phyloP scores from a whole-genome alignment of 2,329 filamentous ascomycete genomes.

The Aspergillus sp. region DNA sequence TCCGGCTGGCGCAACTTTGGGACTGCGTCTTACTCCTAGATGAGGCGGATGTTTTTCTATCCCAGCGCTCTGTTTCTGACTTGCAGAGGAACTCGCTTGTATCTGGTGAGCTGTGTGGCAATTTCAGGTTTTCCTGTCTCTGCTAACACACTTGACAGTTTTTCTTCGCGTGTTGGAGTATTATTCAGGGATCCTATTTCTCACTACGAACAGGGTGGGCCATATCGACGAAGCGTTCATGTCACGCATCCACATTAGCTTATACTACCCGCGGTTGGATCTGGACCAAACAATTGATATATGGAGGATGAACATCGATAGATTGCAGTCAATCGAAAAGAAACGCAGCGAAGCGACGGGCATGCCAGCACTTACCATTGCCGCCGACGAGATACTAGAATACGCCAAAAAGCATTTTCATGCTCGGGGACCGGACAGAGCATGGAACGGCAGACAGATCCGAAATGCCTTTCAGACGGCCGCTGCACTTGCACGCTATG shows the following conservation, averaged over 20 bases:
- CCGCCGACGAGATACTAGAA: not conserved
- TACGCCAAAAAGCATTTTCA: constrained; percentile 3
- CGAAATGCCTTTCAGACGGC: constrained; percentile 39
- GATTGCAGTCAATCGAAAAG: not conserved
- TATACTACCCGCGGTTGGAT: constrained; percentile 40
- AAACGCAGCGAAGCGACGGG: constrained; percentile 9
- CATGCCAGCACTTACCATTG: not conserved
- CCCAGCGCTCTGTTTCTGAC: constrained; percentile 32
- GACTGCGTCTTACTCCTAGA: constrained; percentile 46
- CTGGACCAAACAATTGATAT: constrained; percentile 18
- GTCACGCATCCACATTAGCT: constrained; percentile 48
- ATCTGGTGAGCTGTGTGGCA: constrained; percentile 21
- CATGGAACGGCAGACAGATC: constrained; percentile 41
- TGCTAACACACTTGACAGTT: constrained; percentile 24
- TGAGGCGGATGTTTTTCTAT: constrained; percentile 48
- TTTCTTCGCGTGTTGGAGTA: constrained; percentile 52
- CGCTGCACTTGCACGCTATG: constrained; percentile 25
- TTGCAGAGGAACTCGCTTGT: constrained; percentile 45
- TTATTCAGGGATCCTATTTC: constrained; percentile 45
- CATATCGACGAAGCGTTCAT: constrained; percentile 50
- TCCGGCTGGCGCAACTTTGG: constrained; percentile 28
- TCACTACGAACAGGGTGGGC: constrained; percentile 54
- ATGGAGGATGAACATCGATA: constrained; percentile 24
- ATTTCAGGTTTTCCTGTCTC: not conserved
- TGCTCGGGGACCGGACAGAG: not conserved